These are phyloP conservation scores for Amanita brunnescens DNA, from an alignment of 768 basidiomycete genomes.

Conservation along the genomic window DNA sequence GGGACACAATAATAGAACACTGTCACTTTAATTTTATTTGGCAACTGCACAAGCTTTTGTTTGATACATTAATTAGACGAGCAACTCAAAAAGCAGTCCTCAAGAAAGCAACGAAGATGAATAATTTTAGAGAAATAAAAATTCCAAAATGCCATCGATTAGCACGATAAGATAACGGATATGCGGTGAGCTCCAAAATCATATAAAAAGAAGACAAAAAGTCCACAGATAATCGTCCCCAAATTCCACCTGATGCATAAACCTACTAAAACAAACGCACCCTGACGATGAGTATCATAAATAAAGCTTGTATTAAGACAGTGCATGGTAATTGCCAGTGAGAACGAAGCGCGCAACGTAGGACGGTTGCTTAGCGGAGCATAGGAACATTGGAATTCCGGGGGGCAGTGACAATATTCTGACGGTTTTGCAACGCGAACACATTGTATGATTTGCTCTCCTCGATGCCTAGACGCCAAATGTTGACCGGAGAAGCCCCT, in stretches of 20 bases:
- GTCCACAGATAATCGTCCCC: conserved; percentile 2
- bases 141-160: neutral
- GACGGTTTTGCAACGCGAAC: conserved; percentile 38
- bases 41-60: neutral
- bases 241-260: neutral
- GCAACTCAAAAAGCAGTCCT: neutral
- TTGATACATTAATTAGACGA: neutral
- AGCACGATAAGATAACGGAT: neutral
- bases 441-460: conserved; percentile 50
- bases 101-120: neutral
- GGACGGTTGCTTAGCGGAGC: neutral
- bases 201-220: neutral
- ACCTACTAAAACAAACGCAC: conserved; percentile 1
- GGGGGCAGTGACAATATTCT: conserved; percentile 27
- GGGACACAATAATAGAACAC: neutral
- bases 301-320: neutral
- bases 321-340: neutral
- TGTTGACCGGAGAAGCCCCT: conserved; percentile 26
- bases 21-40: too few species aligned
- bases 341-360: neutral
- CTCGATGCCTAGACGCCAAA: conserved; percentile 68
- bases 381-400: conserved; percentile 23
- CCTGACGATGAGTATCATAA: neutral
- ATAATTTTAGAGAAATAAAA: neutral
- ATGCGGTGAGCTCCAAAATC: neutral